Evolutionary conservation across 1,284 basidiomycete species (phyloP).

Genomic region (Ganoderma multipileum): DNA sequence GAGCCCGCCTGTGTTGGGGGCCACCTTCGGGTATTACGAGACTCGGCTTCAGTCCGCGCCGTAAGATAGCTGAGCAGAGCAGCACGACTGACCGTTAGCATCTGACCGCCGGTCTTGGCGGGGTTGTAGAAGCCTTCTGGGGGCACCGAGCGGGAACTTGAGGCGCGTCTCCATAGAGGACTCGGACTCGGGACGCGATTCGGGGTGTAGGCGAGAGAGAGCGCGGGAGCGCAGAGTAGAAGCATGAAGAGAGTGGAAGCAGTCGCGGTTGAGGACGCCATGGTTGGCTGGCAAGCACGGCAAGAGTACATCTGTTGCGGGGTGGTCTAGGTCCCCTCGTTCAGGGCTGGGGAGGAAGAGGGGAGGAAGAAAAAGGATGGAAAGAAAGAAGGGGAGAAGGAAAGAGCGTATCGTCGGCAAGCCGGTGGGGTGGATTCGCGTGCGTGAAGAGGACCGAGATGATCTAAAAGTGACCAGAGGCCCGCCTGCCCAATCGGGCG

Average conservation of each 20-base stretch:
- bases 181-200: conserved; percentile 23
- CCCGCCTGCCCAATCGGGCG: neutral
- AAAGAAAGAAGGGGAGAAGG: conserved; percentile 16
- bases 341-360: conserved; percentile 4
- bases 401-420: conserved; percentile 27
- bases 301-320: neutral
- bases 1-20: conserved; percentile 72
- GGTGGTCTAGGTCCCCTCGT: conserved; percentile 21
- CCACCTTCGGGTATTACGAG: conserved; percentile 16
- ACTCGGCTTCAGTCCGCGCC: neutral
- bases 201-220: conserved; percentile 27
- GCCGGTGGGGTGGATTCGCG: neutral
- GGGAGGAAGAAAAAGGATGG: conserved; percentile 2
- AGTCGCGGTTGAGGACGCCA: conserved; percentile 31
- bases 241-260: conserved; percentile 32
- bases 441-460: conserved; percentile 2
- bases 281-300: conserved; percentile 35
- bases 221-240: conserved; percentile 34
- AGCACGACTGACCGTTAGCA: conserved; percentile 52
- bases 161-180: conserved; percentile 31
- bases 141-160: conserved; percentile 33
- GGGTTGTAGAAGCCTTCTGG: conserved; percentile 55
- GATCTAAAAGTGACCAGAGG: conserved; percentile 8
- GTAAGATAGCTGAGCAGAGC: neutral
- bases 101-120: conserved; percentile 46